Evolutionary conservation across 2,329 filamentous ascomycete genomes (phyloP).

Genomic region (Geoglossum cookeanum): DNA sequence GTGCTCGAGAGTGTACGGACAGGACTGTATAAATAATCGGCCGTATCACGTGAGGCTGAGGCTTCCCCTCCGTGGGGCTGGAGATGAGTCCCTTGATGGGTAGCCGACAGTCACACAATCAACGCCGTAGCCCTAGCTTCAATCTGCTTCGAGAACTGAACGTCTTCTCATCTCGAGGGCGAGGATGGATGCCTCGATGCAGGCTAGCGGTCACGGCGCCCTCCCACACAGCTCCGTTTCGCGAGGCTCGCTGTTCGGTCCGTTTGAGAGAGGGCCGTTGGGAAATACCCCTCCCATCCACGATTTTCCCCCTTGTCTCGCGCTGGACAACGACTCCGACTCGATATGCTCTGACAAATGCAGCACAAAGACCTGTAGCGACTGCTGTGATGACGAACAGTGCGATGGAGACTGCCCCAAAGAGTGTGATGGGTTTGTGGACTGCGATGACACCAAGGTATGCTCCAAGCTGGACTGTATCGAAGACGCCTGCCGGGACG

Average conservation of each 20-base stretch:
- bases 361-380: slow-evolving; percentile 1
- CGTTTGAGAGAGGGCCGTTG: not conserved
- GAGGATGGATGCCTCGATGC: not conserved
- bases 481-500: slow-evolving; percentile 3
- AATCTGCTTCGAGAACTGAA: not conserved
- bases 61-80: not conserved
- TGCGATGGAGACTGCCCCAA: slow-evolving; percentile 1
- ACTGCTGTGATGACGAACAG: slow-evolving; percentile 5
- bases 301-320: not conserved
- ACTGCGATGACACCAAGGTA: slow-evolving; percentile 3
- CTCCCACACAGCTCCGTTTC: not conserved
- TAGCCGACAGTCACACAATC: not conserved
- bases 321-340: slow-evolving; percentile 1
- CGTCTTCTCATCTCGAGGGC: not conserved
- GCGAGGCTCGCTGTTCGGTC: not conserved
- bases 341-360: slow-evolving; percentile 4
- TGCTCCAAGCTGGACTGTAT: slow-evolving; percentile 1
- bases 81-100: not conserved
- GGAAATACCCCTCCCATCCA: not conserved
- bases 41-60: not conserved
- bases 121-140: not conserved
- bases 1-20: not conserved
- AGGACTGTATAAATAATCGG: not conserved
- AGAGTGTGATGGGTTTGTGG: slow-evolving; percentile 5
- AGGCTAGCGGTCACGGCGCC: not conserved